Evolutionary conservation across 2,329 filamentous ascomycete genomes (phyloP), one percentile per base, ranked within the genome.

Genomic region (Metarhizium robertsii): DNA sequence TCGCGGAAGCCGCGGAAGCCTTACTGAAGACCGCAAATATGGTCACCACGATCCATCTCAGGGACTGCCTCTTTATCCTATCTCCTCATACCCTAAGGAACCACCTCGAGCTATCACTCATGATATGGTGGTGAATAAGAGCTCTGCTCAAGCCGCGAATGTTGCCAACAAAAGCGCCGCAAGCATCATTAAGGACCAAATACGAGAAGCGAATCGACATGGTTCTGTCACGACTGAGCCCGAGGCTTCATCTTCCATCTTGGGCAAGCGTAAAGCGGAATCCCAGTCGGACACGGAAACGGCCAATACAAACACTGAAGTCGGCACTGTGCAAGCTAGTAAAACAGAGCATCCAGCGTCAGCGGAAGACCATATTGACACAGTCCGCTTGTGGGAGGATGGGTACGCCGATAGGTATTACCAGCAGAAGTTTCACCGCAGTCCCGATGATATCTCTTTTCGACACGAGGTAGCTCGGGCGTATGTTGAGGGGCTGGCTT

Each of bases 331-430:
- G 85, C 30, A 36, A 16, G n/a, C 34, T 13, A 43, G 14, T 42
- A 43, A 43, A 43, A 7, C 50, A 29, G 10, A 14, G 18, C 34
- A 13, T n/a, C 13, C 36, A 10, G 20, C 32, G 13, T 64, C 67
- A 2, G 84, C 87, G 4, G 85, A 88, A 45, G 79, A 81, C 18
- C 83, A 87, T 2, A 78, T 84, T 58, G 94, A 99, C 66, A 90
- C 86, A 18, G 88, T 99, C 53, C 84, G 87, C 57, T 77, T 99
- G 13, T 99, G 94, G 94, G 94, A 99, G 67, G 86, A 92, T 53
- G 94, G 94, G 7, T 99, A 99, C 68, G 86, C 87, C 52, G 92
- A 96, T 71, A 83, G 94, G 50, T 99, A 99, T 71, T 99, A 99
- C 67, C 87, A 96, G 68, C 90, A 96, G 69, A 99, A 99, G 69